Conservation (phyloP, 225 moss, liverwort and hornwort species). For the Pseudisothecium myosuroides region DNA sequence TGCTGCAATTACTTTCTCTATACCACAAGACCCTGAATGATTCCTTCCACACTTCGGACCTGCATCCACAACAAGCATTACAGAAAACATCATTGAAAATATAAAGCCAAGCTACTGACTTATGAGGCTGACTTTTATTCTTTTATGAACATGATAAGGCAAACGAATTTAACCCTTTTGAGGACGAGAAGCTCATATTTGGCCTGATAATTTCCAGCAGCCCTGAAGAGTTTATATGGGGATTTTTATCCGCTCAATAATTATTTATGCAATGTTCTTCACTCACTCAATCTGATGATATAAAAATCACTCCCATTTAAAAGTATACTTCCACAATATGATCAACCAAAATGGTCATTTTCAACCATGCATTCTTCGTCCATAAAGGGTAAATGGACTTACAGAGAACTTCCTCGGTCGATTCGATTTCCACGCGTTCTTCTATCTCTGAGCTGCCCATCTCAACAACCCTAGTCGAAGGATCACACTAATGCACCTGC, state of each 20-base stretch:
- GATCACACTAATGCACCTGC: not conserved
- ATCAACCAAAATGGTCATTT: not conserved
- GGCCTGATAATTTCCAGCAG: not conserved
- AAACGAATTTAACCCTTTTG: not conserved
- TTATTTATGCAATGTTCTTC: not conserved
- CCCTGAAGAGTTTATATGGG: too few species aligned
- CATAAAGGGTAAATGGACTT: not conserved
- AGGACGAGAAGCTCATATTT: not conserved
- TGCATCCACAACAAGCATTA: not conserved
- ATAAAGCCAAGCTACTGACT: not conserved
- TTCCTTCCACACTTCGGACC: slow-evolving; percentile 26
- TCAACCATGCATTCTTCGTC: not conserved
- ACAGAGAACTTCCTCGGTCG: slow-evolving; percentile 13
- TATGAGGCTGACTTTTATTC: not conserved
- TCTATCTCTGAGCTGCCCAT: not conserved
- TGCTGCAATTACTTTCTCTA: slow-evolving; percentile 10
- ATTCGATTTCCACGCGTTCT: slow-evolving; percentile 1
- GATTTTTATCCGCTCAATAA: not conserved
- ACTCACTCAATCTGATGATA: not conserved
- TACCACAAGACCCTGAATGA: slow-evolving; percentile 23
- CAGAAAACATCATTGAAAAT: not conserved
- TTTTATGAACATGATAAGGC: not conserved
- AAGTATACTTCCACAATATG: too few species aligned
- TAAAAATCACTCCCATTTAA: too few species aligned
- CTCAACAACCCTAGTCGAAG: not conserved